phyloP scores from a whole-genome alignment of 805 yeast species.

The Candida quercuum region DNA sequence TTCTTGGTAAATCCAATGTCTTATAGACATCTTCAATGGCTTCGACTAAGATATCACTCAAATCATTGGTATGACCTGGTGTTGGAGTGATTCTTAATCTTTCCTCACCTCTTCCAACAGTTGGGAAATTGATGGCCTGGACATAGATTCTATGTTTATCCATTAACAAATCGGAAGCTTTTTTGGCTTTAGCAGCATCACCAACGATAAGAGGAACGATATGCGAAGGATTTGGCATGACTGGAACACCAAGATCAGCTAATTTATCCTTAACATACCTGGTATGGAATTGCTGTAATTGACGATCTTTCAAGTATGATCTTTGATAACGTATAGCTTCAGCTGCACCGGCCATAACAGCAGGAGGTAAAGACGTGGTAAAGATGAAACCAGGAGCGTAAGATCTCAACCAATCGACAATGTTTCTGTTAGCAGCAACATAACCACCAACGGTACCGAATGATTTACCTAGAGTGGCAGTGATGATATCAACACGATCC shows the following conservation, averaged over 20 bases:
- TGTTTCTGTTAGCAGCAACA: slow-evolving; percentile 77
- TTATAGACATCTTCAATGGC: slow-evolving; percentile 80
- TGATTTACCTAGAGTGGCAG: slow-evolving; percentile 97
- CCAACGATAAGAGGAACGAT: slow-evolving; percentile 95
- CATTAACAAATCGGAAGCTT: slow-evolving; percentile 85
- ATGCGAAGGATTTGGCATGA: slow-evolving; percentile 95
- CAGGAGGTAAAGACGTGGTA: slow-evolving; percentile 96
- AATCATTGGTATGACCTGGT: slow-evolving; percentile 84
- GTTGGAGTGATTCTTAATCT: slow-evolving; percentile 98
- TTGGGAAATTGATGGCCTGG: slow-evolving; percentile 98
- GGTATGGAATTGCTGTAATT: slow-evolving; percentile 79
- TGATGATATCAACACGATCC: slow-evolving; percentile 92
- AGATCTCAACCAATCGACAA: slow-evolving; percentile 94
- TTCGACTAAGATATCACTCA: slow-evolving; percentile 67
- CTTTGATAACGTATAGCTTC: slow-evolving; percentile 85
- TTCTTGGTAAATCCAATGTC: slow-evolving; percentile 68
- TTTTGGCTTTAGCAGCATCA: slow-evolving; percentile 87
- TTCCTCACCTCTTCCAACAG: slow-evolving; percentile 94
- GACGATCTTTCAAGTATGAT: slow-evolving; percentile 69
- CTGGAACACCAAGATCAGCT: slow-evolving; percentile 76
- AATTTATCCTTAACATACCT: slow-evolving; percentile 76
- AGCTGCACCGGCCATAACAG: slow-evolving; percentile 92
- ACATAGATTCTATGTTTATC: slow-evolving; percentile 85
- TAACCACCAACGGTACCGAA: slow-evolving; percentile 98
- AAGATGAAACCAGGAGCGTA: slow-evolving; percentile 97